These are phyloP conservation scores for Quercus ilex DNA, from an alignment of 306 rosid species.

Conservation along the genomic window DNA sequence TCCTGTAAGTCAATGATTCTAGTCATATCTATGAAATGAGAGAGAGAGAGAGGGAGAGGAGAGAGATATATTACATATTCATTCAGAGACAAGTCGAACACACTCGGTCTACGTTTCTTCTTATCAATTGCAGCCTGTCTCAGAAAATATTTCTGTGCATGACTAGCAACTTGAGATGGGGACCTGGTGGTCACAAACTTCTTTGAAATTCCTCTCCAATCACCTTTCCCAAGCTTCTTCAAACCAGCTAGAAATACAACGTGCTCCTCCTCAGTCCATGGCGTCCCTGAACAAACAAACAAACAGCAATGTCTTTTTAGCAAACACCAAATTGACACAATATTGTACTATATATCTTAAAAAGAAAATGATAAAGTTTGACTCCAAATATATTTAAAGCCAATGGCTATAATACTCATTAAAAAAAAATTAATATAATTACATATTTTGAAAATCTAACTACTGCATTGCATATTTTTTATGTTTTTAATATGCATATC, in stretches of 20 bases:
- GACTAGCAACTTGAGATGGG: constrained; percentile 67
- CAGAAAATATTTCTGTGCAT: constrained; percentile 64
- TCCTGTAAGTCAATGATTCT: neutral
- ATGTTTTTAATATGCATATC: rapidly evolving
- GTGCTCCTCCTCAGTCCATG: constrained; percentile 63
- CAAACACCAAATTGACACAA: neutral
- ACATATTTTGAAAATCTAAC: neutral
- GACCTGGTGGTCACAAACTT: constrained; percentile 47
- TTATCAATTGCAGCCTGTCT: constrained; percentile 32
- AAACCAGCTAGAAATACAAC: constrained; percentile 46
- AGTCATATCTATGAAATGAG: too few relatives aligned
- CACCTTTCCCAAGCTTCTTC: constrained; percentile 50
- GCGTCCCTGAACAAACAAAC: constrained; percentile 25
- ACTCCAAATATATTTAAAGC: too few relatives aligned
- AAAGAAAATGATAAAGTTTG: neutral
- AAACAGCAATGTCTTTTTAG: neutral
- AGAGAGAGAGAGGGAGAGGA: too few relatives aligned
- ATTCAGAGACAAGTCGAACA: constrained; percentile 44
- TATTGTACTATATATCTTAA: neutral
- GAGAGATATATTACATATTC: neutral
- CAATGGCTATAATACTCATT: rapidly evolving
- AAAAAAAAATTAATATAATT: too few relatives aligned
- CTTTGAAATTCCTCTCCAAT: constrained; percentile 62
- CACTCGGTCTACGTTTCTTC: constrained; percentile 51
- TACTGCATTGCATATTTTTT: too few relatives aligned